Conservation (phyloP, 2,329 filamentous ascomycete species). For the Thielaviopsis ethacetica region DNA sequence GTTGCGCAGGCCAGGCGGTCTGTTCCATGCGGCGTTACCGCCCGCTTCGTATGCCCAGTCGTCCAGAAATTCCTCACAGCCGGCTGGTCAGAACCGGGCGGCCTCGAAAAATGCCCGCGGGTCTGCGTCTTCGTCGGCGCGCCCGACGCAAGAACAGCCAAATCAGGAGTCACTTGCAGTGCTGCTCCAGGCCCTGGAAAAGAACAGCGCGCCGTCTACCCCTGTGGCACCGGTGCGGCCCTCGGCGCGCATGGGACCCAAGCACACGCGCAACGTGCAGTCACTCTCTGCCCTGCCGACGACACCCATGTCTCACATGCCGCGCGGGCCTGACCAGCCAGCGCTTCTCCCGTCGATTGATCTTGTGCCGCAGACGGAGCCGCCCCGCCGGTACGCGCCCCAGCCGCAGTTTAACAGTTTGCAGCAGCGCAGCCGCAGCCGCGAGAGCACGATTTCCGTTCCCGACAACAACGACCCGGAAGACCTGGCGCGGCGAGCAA, state of each 20-base stretch:
- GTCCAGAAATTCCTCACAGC: background rate
- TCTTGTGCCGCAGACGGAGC: conserved; percentile 44
- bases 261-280: conserved; percentile 61
- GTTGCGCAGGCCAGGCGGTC: conserved; percentile 58
- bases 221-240: conserved; percentile 32
- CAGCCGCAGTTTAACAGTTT: conserved; percentile 21
- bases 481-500: conserved; percentile 37
- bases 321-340: conserved; percentile 30
- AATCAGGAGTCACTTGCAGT: conserved; percentile 57
- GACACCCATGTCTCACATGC: conserved; percentile 44
- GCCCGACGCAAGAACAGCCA: background rate
- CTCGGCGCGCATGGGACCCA: conserved; percentile 19
- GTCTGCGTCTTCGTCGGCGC: conserved; percentile 17
- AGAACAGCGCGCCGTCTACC: conserved; percentile 55
- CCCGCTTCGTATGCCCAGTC: conserved; percentile 24
- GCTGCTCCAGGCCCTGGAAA: conserved; percentile 61
- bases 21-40: conserved; percentile 45
- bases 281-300: conserved; percentile 67
- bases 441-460: conserved; percentile 71
- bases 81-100: conserved; percentile 20
- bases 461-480: conserved; percentile 34
- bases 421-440: conserved; percentile 35
- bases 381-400: conserved; percentile 26
- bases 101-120: conserved; percentile 23
- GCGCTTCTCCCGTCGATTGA: conserved; percentile 46